A percentile compares a stretch with the other conserved stretches of the same genome.
Conservation (phyloP, 2,329 filamentous ascomycete genomes). For the Parastagonospora avenae region DNA sequence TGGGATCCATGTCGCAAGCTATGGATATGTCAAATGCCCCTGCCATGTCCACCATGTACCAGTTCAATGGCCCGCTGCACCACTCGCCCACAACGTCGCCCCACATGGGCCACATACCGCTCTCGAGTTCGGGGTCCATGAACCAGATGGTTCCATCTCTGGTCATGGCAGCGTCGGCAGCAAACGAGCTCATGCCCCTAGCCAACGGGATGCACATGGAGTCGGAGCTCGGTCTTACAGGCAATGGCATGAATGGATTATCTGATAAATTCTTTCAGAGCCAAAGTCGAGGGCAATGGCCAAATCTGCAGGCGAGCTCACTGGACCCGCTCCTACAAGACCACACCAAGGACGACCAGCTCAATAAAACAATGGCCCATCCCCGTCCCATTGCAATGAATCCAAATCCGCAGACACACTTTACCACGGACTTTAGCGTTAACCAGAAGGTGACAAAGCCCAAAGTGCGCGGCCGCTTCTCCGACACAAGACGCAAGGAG, state of each 20-base stretch:
- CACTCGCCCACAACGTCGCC: conserved; percentile 44
- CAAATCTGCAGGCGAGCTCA: conserved; percentile 31
- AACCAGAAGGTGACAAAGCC: conserved; percentile 46
- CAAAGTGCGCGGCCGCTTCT: conserved; percentile 63
- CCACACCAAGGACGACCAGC: conserved; percentile 33
- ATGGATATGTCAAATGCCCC: conserved; percentile 42
- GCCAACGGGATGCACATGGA: conserved; percentile 42
- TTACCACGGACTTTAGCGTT: conserved; percentile 47
- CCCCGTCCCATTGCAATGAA: conserved; percentile 48
- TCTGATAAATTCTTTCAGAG: conserved; percentile 44
- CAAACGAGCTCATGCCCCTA: conserved; percentile 47
- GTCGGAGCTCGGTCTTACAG: conserved; percentile 38
- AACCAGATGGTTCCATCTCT: conserved; percentile 45
- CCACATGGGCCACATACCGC: conserved; percentile 38
- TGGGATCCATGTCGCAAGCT: conserved; percentile 29
- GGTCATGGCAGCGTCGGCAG: conserved; percentile 48
- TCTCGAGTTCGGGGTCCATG: conserved; percentile 35
- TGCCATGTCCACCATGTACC: conserved; percentile 46
- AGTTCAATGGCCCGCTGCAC: conserved; percentile 44
- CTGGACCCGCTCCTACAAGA: conserved; percentile 45
- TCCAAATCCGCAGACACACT: conserved; percentile 42
- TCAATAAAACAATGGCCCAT: conserved; percentile 28
- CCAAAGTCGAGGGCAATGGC: conserved; percentile 39
- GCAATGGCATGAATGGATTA: conserved; percentile 30
- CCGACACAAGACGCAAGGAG: conserved; percentile 61